Evolutionary conservation across 768 basidiomycete species (phyloP).

Genomic region (Trametes meyenii): DNA sequence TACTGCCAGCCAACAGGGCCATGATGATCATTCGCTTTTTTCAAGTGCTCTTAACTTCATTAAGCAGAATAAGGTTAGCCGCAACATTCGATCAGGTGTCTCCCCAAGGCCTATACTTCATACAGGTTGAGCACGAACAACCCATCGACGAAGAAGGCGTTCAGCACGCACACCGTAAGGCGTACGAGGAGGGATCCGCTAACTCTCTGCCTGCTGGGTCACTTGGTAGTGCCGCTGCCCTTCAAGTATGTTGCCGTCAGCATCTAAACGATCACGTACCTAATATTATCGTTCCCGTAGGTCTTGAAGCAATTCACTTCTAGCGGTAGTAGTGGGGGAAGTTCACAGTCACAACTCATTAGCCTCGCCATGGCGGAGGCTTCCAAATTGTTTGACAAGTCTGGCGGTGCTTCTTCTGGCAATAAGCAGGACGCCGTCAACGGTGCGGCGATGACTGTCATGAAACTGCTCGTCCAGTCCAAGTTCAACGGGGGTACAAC

Average conservation of each 20-base stretch:
- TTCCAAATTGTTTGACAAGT: constrained; percentile 70
- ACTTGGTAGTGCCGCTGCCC: constrained; percentile 77
- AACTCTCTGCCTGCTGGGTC: constrained; percentile 58
- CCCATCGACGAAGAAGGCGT: constrained; percentile 72
- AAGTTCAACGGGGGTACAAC: constrained; percentile 57
- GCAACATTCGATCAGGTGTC: too few species aligned
- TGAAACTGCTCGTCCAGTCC: constrained; percentile 79
- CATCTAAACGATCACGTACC: too few species aligned
- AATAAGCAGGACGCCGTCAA: constrained; percentile 86
- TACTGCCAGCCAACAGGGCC: constrained; percentile 56
- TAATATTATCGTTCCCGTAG: too few species aligned
- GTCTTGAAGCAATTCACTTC: constrained; percentile 70
- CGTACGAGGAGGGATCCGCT: constrained; percentile 57
- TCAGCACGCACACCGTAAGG: constrained; percentile 59
- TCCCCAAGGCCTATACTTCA: too few species aligned
- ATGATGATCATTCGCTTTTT: constrained; percentile 61
- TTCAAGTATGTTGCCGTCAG: constrained; percentile 56
- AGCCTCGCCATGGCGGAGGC: constrained; percentile 87
- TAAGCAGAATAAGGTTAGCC: constrained; percentile 56
- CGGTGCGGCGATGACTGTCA: constrained; percentile 81
- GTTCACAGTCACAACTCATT: constrained; percentile 67
- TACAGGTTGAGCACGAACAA: constrained; percentile 55
- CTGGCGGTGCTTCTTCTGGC: constrained; percentile 63
- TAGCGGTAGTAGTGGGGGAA: constrained; percentile 43
- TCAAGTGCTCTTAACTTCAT: constrained; percentile 56